These are phyloP conservation scores for Solanum hybrid DNA, from an alignment of 305 asterid species.

Conservation along the genomic window DNA sequence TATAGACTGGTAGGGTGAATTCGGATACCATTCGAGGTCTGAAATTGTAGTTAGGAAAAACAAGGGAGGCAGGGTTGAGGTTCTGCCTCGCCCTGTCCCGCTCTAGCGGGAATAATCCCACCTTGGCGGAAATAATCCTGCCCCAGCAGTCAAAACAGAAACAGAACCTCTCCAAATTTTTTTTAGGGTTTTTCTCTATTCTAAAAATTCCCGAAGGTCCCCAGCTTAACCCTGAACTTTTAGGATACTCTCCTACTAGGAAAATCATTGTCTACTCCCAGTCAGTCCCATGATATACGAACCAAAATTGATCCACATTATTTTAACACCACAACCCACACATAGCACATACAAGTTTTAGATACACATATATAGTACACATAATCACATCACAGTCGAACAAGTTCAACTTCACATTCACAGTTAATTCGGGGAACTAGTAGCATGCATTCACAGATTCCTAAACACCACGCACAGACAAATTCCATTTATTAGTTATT, in stretches of 20 bases:
- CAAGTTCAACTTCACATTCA: not conserved
- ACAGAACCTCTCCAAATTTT: not conserved
- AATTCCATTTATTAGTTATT: not conserved
- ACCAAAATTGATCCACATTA: not conserved
- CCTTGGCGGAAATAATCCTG: too few relatives aligned
- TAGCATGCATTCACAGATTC: not conserved
- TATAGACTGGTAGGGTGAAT: not conserved
- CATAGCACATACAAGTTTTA: not conserved
- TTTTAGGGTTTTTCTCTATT: too few relatives aligned
- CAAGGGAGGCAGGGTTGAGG: not conserved
- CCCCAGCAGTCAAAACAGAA: not conserved
- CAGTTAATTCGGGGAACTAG: too few relatives aligned
- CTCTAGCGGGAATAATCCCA: too few relatives aligned
- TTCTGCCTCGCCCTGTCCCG: not conserved
- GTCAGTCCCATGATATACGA: not conserved
- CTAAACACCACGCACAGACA: not conserved
- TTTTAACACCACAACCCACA: not conserved
- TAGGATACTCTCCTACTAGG: not conserved
- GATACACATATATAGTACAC: not conserved
- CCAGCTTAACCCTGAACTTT: not conserved
- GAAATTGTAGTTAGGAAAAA: too few relatives aligned
- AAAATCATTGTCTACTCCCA: not conserved
- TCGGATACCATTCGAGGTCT: not conserved
- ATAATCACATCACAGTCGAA: not conserved
- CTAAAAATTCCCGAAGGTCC: not conserved